Evolutionary conservation across 371 early-diverging fungal genomes (phyloP).

Genomic region (Conidiobolus incongruus): DNA sequence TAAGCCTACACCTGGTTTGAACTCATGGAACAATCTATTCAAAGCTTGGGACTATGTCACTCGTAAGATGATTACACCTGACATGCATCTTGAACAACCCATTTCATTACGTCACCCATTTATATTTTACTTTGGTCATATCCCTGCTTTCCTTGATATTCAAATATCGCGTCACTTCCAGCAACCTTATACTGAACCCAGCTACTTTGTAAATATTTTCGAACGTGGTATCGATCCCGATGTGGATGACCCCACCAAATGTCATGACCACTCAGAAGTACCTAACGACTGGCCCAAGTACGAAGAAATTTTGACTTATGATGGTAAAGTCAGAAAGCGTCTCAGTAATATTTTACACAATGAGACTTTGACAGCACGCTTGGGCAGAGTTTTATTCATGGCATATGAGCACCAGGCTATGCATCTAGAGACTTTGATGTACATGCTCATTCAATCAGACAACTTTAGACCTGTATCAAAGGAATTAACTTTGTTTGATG

Average conservation of each 20-base stretch:
- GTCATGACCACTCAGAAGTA: slow-evolving; percentile 59
- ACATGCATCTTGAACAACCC: slow-evolving; percentile 35
- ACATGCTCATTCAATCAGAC: slow-evolving; percentile 56
- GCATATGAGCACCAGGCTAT: slow-evolving; percentile 78
- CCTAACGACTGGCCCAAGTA: slow-evolving; percentile 55
- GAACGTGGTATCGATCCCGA: slow-evolving; percentile 89
- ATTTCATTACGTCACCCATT: slow-evolving; percentile 71
- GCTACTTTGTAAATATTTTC: slow-evolving; percentile 44
- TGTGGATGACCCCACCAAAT: slow-evolving; percentile 48
- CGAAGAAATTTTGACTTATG: slow-evolving; percentile 33
- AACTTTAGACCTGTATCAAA: slow-evolving; percentile 7
- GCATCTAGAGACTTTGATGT: slow-evolving; percentile 71
- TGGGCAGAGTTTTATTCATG: slow-evolving; percentile 53
- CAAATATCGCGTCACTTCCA: slow-evolving; percentile 33
- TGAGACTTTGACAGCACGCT: slow-evolving; percentile 9
- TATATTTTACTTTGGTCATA: slow-evolving; percentile 78
- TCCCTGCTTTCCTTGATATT: slow-evolving; percentile 71
- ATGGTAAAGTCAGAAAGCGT: slow-evolving; percentile 30
- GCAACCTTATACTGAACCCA: slow-evolving; percentile 30
- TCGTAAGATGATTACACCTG: slow-evolving; percentile 24
- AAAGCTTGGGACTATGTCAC: slow-evolving; percentile 58
- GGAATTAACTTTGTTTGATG: slow-evolving; percentile 17
- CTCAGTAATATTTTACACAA: slow-evolving; percentile 21
- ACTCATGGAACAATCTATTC: slow-evolving; percentile 50
- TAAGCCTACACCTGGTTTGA: too few species aligned